Evolutionary conservation across 345 rosid genomes (phyloP), one percentile per base, ranked within the genome.

Genomic region (Nephelium lappaceum): DNA sequence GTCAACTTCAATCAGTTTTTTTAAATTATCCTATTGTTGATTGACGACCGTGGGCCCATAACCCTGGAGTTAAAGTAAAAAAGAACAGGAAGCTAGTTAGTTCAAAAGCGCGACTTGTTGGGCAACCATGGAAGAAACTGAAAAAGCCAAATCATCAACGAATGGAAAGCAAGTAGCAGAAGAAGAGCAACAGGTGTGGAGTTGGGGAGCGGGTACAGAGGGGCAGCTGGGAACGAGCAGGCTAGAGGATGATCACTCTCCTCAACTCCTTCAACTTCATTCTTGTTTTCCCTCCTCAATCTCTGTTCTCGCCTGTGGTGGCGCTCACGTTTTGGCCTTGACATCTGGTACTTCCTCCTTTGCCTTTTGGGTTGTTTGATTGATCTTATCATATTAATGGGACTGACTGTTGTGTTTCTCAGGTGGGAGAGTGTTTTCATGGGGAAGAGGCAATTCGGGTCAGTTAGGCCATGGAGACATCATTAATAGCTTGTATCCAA

Each of bases 131-230:
- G 81, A 72, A 39, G 77, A 64, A 66, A 23, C 36, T 24, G 67
- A 15, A 38, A 6, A 49, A 51, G 62, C 24, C 36, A 4, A 62
- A 47, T 61, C 77, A 16, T 23, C 57, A 9, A 15, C 0, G 14
- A 16, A 63, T n/a, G 8, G 15, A 14, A 73, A 73, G 6, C 57
- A 77, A 27, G 60, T 47, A 71, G 57, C 41, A 27, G 18, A 72
- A 69, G 25, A 76, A 19, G 24, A 36, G 41, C 73, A 87, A 77
- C 75, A 81, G 72, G 63, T 91, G 36, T 92, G 99, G 99, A 95
- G 97, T 84, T 95, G 98, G 96, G 99, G 99, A 23, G 99, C 99
- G 4, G 99, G 98, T 11, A 93, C 95, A 18, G 99, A 95, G 24
- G 97, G 98, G 14, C 99, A 95, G 80, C 86, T 93, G 38, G 94